Evolutionary conservation across 495 filamentous ascomycete species (phyloP).

Genomic region (Xylaria cubensis): DNA sequence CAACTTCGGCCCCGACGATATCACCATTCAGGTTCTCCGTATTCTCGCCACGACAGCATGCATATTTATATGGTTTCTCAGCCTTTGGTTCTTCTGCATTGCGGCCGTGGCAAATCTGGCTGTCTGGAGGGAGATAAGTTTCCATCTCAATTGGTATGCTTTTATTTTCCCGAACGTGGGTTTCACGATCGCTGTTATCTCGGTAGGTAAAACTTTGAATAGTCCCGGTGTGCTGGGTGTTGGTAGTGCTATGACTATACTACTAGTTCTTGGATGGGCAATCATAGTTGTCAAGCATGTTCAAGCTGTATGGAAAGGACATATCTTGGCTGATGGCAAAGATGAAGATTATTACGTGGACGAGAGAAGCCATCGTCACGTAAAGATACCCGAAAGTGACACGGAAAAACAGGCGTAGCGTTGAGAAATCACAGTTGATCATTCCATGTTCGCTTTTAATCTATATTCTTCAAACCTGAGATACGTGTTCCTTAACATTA

Average conservation of each 20-base stretch:
- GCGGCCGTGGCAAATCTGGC: conserved; percentile 60
- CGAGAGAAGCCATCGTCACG: conserved; percentile 34
- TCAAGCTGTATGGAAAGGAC: conserved; percentile 57
- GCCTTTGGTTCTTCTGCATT: conserved; percentile 74
- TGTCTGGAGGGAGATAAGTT: conserved; percentile 58
- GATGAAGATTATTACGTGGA: conserved; percentile 61
- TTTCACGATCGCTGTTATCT: conserved; percentile 56
- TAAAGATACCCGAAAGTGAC: conserved; percentile 31
- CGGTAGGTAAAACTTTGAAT: conserved; percentile 50
- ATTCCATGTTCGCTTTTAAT: neutral
- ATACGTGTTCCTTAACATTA: neutral
- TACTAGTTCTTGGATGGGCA: conserved; percentile 63
- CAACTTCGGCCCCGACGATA: conserved; percentile 32
- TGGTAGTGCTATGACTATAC: conserved; percentile 58
- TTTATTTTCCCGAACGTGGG: conserved; percentile 67
- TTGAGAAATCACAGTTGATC: neutral
- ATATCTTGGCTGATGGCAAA: conserved; percentile 68
- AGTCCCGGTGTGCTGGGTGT: conserved; percentile 54
- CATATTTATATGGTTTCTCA: conserved; percentile 72
- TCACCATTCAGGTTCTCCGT: conserved; percentile 36
- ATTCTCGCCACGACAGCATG: conserved; percentile 48
- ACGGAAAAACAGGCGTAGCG: conserved; percentile 33
- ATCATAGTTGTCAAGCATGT: conserved; percentile 62
- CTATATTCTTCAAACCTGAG: neutral
- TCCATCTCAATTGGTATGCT: conserved; percentile 63